Evolutionary conservation across 176 grass and related monocot species (phyloP).

Genomic region (Aegilops umbellulata): DNA sequence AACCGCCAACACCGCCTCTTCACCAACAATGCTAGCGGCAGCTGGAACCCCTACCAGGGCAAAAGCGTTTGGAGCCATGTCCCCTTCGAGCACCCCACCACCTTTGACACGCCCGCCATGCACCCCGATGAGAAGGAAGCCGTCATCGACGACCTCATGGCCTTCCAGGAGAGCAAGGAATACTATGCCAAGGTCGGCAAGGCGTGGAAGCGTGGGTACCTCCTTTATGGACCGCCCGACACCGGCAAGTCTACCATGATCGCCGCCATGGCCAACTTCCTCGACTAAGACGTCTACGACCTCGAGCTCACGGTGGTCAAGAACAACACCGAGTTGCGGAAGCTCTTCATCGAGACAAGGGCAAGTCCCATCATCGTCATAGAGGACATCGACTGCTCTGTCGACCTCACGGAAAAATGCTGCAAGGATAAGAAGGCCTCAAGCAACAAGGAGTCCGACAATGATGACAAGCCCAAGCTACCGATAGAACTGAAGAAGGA

Average conservation of each 20-base stretch:
- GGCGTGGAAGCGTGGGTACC: no score
- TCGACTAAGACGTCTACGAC: neutral
- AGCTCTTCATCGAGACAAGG: slow-evolving; percentile 65
- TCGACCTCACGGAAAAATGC: slow-evolving; percentile 55
- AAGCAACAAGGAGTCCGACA: no score
- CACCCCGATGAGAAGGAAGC: no score
- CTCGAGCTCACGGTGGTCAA: neutral
- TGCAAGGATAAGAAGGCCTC: neutral
- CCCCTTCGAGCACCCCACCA: no score
- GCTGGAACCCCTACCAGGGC: neutral
- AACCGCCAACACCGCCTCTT: slow-evolving; percentile 36
- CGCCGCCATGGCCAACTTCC: neutral
- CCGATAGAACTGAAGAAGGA: no score
- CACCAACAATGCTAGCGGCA: slow-evolving; percentile 17
- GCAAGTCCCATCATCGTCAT: slow-evolving; percentile 72
- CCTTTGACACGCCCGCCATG: no score
- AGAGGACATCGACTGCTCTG: slow-evolving; percentile 70
- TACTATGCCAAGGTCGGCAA: no score
- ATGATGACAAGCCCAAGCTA: no score
- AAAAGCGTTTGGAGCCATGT: neutral
- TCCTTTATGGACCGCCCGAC: neutral
- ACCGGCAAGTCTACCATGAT: neutral
- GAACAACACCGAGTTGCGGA: slow-evolving; percentile 66
- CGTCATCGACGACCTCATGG: no score
- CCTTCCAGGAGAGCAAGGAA: no score